Evolutionary conservation across 2,329 filamentous ascomycete genomes (phyloP), one percentile per base, ranked within the genome.

Genomic region (Trichoderma sp.): DNA sequence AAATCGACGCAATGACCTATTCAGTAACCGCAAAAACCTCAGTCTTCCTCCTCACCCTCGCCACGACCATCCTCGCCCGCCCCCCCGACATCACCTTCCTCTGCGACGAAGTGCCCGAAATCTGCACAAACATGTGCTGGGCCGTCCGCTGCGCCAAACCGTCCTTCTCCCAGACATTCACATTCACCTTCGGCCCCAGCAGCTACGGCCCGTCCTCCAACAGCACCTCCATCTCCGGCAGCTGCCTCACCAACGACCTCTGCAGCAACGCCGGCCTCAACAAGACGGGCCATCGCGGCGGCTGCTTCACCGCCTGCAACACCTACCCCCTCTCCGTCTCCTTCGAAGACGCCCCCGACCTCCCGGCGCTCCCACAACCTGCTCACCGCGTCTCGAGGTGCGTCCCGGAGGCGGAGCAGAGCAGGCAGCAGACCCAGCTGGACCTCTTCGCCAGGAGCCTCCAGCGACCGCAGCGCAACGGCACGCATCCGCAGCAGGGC

Each of bases 51-150:
- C n/a, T 62, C 48, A 30, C 47, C 7, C n/a, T 67, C 39, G 24
- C 56, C 21, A 17, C 45, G 10, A 6, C 44, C 24, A 41, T 48
- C 4, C 15, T 55, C 3, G 68, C 67, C 55, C 34, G 54, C 1
- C 67, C 68, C 5, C 70, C 70, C 41, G 69, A 71, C 56, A 57
- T 70, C 28, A 70, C 66, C 21, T 70, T 70, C 52, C 41, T 63
- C 28, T 70, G 69, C 64, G 52, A 67, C 60, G 63, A 62, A 47
- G 67, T 67, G 58, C 65, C 69, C 19, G 68, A 71, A 14, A 57
- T 71, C 43, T 71, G 69, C 64, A 67, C 64, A 24, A 71, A 70
- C 69, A 71, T 71, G 67, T 70, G 70, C 67, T 71, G 68, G 64
- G 70, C 70, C 54, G 57, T 67, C 45, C 69, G 68, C 47, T 71